Evolutionary conservation across 164 flowering plant species (phyloP), one percentile per base, ranked within the genome.

Genomic region (Kingdonia uniflora): DNA sequence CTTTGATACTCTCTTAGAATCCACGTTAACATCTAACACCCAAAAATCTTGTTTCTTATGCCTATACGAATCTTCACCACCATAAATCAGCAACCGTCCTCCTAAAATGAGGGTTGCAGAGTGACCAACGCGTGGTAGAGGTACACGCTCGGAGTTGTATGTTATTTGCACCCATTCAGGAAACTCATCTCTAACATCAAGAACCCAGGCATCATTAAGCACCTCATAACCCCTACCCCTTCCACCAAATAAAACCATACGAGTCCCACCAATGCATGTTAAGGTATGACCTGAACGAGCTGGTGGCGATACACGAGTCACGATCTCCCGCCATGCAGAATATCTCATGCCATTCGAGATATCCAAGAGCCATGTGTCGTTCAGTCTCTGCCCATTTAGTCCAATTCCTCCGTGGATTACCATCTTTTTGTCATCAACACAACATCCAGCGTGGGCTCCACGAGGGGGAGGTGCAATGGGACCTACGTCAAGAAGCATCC

Each of bases 271-370:
- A 17, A 80, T 68, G 63, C 75, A 81, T 1, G 96, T 87, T 57
- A 92, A 56, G 0, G 96, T 68, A 67, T 87, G 98, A n/a, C 98
- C 98, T 29, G 98, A 87, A 16, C 98, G 80, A 37, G 98, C 74
- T 11, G 90, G 72, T 23, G 98, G 96, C 22, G 80, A 76, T 19
- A 78, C 67, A 17, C 52, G 60, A 21, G 80, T 55, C 38, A 63
- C 56, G 16, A 85, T 42, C 71, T 85, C 77, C 33, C 47, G 68
- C 98, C 98, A 92, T 12, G 66, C 61, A 14, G 87, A 85, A 37
- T 58, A 68, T 44, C 46, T 25, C 25, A 61, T 55, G 44, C 76
- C 73, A 19, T 80, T 79, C 0, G 84, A 76, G 26, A 91, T 75
- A 54, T 87, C 85, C 39, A 92, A 56, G 39, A 85, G 47, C 98